phyloP scores from a whole-genome alignment of 768 basidiomycete genomes.

The Phanerochaete sordida region DNA sequence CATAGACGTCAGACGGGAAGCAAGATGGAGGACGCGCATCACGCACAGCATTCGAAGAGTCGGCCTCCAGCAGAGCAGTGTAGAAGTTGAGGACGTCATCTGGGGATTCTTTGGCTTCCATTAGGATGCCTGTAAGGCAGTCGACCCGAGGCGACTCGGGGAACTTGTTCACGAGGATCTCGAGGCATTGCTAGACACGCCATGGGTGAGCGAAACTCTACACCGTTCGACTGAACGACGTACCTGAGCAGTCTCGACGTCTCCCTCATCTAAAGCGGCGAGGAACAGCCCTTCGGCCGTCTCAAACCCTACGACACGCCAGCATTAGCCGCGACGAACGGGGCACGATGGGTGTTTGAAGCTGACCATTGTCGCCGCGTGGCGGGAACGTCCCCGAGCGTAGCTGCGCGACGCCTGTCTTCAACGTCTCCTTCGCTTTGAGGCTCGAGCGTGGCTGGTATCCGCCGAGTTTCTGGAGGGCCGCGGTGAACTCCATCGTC shows the following conservation, averaged over 20 bases:
- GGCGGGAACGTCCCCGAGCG: slow-evolving; percentile 23
- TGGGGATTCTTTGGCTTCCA: slow-evolving; percentile 64
- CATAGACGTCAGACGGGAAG: not conserved
- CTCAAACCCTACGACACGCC: slow-evolving; percentile 56
- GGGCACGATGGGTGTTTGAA: not conserved
- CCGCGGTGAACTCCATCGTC: slow-evolving; percentile 28
- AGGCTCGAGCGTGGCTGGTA: slow-evolving; percentile 28
- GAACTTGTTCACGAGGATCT: slow-evolving; percentile 61
- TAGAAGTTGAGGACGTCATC: slow-evolving; percentile 63
- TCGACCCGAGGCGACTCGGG: slow-evolving; percentile 78
- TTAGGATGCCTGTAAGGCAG: slow-evolving; percentile 70
- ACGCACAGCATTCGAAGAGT: slow-evolving; percentile 71
- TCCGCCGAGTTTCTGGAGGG: slow-evolving; percentile 32
- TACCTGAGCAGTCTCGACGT: slow-evolving; percentile 74
- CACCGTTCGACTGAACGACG: slow-evolving; percentile 22
- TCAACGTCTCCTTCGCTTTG: slow-evolving; percentile 32
- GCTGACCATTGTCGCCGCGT: slow-evolving; percentile 31
- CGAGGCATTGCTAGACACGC: slow-evolving; percentile 51
- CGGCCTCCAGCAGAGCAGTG: slow-evolving; percentile 52
- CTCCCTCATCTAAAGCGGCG: slow-evolving; percentile 74
- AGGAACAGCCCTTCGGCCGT: slow-evolving; percentile 78
- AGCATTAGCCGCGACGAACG: slow-evolving; percentile 9
- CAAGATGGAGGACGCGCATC: not conserved
- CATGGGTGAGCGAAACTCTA: not conserved
- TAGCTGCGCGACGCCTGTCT: slow-evolving; percentile 29